Evolutionary conservation across 768 basidiomycete species (phyloP).

Genomic region (Pulveroboletus ravenelii): DNA sequence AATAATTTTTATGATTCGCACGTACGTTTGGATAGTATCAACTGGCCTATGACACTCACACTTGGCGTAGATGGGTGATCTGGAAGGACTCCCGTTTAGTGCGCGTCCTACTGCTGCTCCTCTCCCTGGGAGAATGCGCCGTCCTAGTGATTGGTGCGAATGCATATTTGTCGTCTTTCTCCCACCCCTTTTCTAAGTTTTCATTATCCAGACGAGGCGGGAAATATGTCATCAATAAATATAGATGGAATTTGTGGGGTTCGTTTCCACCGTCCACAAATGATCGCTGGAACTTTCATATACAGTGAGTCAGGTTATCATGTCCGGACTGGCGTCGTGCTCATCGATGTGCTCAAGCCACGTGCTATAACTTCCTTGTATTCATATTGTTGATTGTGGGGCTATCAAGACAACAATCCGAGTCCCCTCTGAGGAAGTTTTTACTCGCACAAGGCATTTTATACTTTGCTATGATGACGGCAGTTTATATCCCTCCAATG

Average conservation of each 20-base stretch:
- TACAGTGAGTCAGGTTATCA: conserved; percentile 11
- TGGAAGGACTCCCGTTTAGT: conserved; percentile 20
- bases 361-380: conserved; percentile 17
- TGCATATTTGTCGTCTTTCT: not conserved
- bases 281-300: not conserved
- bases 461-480: conserved; percentile 11
- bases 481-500: conserved; percentile 12
- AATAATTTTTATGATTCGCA: conserved; percentile 20
- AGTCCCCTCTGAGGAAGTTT: conserved; percentile 14
- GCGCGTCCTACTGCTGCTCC: conserved; percentile 7
- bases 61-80: conserved; percentile 18
- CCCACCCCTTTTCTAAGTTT: not conserved
- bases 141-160: conserved; percentile 10
- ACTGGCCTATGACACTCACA: not conserved
- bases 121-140: conserved; percentile 19
- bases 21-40: conserved; percentile 10
- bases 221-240: not conserved
- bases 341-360: conserved; percentile 10
- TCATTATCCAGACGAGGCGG: conserved; percentile 3
- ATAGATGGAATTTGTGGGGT: not conserved
- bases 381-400: conserved; percentile 14
- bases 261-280: not conserved
- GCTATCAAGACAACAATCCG: conserved; percentile 6
- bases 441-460: conserved; percentile 15
- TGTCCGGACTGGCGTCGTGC: not conserved